Evolutionary conservation across 148 eudicot genomes (phyloP), one percentile per base, ranked within the genome.

Genomic region (Silene uniflora): DNA sequence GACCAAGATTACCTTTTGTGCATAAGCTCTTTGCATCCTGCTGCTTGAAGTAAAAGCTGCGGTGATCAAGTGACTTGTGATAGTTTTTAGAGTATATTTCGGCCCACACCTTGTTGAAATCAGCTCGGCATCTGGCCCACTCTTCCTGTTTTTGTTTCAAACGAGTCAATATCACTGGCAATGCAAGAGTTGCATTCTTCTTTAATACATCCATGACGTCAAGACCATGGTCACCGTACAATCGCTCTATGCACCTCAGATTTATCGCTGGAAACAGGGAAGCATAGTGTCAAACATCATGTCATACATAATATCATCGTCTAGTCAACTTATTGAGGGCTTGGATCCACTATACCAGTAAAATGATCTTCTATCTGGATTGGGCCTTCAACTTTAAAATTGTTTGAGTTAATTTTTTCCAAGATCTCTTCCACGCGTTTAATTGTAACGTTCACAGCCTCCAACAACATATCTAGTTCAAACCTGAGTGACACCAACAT

Each of bases 71-170:
- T 75, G 98, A 94, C 73, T 91, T 91, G 62, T 91, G 95, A 82
- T 94, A 90, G 82, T 91, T 91, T 84, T 91, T 90, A 12, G 95
- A 82, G 86, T 91, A 91, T 60, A 90, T 90, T 46, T 87, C 96
- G 71, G 89, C 93, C 98, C 98, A 94, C 59, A 90, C 93, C 82
- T 90, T 89, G 71, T 90, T 90, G 79, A 87, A 90, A 83, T 94
- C 97, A 81, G 86, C 84, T 74, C 96, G 98, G 71, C 95, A 90
- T 79, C 91, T 86, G 55, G 86, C 89, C 97, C 95, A 90, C 86
- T 91, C 98, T 74, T 94, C 97, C 78, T 90, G 92, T 80, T 94
- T 94, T 84, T 91, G 97, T 86, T 94, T 94, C 87, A 94, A 81
- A 66, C 98, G 95, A 75, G 91, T 88, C 75, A 94, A 76, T 79